Conservation (phyloP, 2,329 filamentous ascomycete species). For the Aspergillus terreus region DNA sequence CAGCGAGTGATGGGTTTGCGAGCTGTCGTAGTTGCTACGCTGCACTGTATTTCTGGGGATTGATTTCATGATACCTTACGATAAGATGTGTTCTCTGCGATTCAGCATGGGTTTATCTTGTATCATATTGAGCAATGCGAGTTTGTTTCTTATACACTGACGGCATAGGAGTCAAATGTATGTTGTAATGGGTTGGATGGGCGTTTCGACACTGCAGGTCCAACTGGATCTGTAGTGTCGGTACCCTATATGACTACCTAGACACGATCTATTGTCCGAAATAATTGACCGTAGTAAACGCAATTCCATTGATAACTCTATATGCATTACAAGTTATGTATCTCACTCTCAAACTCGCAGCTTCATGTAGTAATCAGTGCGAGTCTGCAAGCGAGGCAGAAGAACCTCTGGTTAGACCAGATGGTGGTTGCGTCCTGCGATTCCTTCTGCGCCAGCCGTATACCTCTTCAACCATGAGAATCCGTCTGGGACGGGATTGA, state of each 20-base stretch:
- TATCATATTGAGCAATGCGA: conserved; percentile 3
- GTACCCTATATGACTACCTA: not conserved
- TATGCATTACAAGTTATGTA: conserved; percentile 20
- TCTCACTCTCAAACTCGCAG: conserved; percentile 41
- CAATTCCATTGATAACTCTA: too few relatives aligned
- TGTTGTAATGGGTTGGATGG: not conserved
- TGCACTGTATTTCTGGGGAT: not conserved
- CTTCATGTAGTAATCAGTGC: conserved; percentile 32
- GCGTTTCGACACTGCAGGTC: not conserved
- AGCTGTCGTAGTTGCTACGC: not conserved
- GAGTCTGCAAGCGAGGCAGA: conserved; percentile 42
- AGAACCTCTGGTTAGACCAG: conserved; percentile 19
- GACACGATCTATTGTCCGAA: too few relatives aligned
- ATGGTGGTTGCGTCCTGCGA: conserved; percentile 18
- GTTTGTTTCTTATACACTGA: not conserved
- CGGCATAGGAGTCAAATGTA: not conserved
- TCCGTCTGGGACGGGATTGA: conserved; percentile 38
- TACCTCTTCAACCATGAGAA: conserved; percentile 75
- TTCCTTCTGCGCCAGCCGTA: conserved; percentile 86
- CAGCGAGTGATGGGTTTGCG: conserved; percentile 3
- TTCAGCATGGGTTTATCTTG: conserved; percentile 1
- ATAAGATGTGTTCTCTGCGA: conserved; percentile 4
- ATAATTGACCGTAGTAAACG: too few relatives aligned
- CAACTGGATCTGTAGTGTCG: not conserved
- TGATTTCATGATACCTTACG: conserved; percentile 6